These are phyloP conservation scores for Cyclostephanos tholiformis DNA, from an alignment of 108 stramenopile species.

Conservation along the genomic window DNA sequence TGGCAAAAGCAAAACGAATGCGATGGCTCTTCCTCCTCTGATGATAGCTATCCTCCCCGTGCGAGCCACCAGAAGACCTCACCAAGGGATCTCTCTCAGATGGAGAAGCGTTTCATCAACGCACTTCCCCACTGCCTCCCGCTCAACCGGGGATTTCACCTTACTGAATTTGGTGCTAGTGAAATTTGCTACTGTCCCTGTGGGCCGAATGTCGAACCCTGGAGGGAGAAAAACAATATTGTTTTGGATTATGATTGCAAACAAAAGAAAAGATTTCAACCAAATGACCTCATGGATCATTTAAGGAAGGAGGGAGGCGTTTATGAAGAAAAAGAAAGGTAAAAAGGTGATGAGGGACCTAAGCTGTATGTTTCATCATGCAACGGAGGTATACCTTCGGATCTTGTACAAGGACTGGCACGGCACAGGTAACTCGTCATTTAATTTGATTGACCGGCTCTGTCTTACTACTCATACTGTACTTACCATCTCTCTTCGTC, in stretches of 20 bases:
- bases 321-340: slow-evolving; percentile 6
- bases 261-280: background rate
- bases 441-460: background rate
- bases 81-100: background rate
- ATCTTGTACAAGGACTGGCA: slow-evolving; percentile 4
- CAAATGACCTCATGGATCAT: slow-evolving; percentile 17
- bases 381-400: background rate
- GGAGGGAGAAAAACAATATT: background rate
- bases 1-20: background rate
- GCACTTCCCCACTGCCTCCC: slow-evolving; percentile 7
- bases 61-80: no score
- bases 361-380: slow-evolving; percentile 4
- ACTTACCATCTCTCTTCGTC: background rate
- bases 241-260: background rate
- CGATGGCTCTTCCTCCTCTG: background rate
- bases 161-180: background rate
- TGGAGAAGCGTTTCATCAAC: background rate
- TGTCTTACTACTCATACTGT: background rate
- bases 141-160: slow-evolving; percentile 3
- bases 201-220: background rate
- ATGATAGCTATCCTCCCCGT: slow-evolving; percentile 2
- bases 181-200: slow-evolving; percentile 13
- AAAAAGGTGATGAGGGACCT: background rate
- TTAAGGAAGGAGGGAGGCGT: slow-evolving; percentile 10
- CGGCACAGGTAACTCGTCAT: slow-evolving; percentile 6